Percentiles rank a stretch among this genome's conserved stretches.
Conservation (phyloP, 768 basidiomycete species). For the Tremella mesenterica region DNA sequence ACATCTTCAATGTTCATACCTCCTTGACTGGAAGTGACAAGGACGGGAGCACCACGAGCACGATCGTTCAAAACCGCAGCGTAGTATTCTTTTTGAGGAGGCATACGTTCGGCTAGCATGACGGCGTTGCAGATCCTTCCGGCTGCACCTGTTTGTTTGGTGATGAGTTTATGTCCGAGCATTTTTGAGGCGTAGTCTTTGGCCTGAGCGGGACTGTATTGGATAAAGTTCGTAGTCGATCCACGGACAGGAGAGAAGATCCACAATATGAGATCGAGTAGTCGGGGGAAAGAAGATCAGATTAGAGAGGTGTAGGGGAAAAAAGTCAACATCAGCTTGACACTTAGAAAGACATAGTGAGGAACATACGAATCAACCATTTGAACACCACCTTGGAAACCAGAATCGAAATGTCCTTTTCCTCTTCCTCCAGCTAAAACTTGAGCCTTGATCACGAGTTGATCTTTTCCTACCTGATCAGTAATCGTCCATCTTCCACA, state of each 20-base stretch:
- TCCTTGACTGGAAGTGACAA: conserved; percentile 87
- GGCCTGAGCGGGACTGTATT: conserved; percentile 77
- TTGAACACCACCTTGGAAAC: conserved; percentile 95
- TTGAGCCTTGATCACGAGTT: conserved; percentile 95
- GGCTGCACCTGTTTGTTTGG: conserved; percentile 90
- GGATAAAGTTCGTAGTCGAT: background rate
- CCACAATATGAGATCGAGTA: background rate
- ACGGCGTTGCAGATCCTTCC: conserved; percentile 95
- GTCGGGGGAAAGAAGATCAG: background rate
- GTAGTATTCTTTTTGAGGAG: conserved; percentile 94
- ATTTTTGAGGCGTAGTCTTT: conserved; percentile 80
- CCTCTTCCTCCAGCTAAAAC: conserved; percentile 97
- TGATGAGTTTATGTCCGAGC: conserved; percentile 91
- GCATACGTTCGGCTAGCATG: conserved; percentile 93
- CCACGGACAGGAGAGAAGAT: background rate
- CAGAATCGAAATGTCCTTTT: conserved; percentile 86
- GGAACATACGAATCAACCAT: conserved; percentile 66
- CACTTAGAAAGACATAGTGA: background rate
- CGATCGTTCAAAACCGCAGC: conserved; percentile 95
- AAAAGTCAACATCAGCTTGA: background rate
- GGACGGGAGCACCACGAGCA: conserved; percentile 72
- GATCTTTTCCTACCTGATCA: conserved; percentile 54
- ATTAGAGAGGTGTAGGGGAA: background rate
- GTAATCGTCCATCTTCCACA: background rate
- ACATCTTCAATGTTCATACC: conserved; percentile 99